phyloP scores from a whole-genome alignment of 257 asterid species.

The Ocimum tenuiflorum region DNA sequence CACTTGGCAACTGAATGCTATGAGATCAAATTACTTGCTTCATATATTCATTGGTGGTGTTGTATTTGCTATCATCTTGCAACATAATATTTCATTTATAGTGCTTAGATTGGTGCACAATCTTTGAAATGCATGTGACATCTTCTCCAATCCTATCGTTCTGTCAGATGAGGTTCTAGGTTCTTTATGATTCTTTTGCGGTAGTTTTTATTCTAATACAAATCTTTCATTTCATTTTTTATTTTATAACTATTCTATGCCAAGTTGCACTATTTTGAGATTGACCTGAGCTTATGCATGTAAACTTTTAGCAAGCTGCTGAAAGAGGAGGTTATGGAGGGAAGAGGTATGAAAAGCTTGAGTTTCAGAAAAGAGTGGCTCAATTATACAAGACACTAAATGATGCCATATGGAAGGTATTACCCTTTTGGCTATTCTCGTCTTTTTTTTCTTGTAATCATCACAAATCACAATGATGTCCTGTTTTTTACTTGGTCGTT shows the following conservation, averaged over 20 bases:
- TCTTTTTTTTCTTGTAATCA: not conserved
- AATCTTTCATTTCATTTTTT: not conserved
- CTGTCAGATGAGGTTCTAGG: not conserved
- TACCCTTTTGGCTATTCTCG: not conserved
- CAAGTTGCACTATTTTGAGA: not conserved
- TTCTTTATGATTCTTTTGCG: conserved; percentile 1
- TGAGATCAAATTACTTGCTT: not conserved
- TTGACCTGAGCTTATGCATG: not conserved
- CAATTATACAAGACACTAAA: conserved; percentile 42
- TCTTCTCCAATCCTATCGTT: not conserved
- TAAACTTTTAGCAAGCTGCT: conserved; percentile 63
- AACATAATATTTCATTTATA: not conserved
- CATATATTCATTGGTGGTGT: not conserved
- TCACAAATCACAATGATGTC: not conserved
- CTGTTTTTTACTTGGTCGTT: not conserved
- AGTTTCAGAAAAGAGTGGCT: conserved; percentile 81
- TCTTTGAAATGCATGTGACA: not conserved
- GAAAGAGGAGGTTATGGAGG: conserved; percentile 96
- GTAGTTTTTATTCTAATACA: not conserved
- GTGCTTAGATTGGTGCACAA: not conserved
- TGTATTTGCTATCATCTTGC: not conserved
- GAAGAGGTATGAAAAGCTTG: conserved; percentile 90
- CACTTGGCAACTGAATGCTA: conserved; percentile 3
- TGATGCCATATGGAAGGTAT: conserved; percentile 88
- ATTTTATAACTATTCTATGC: not conserved